Percentiles rank a stretch among this genome's conserved stretches.
phyloP scores from a whole-genome alignment of 164 flowering plant species.

The Chloranthus sessilifolius region DNA sequence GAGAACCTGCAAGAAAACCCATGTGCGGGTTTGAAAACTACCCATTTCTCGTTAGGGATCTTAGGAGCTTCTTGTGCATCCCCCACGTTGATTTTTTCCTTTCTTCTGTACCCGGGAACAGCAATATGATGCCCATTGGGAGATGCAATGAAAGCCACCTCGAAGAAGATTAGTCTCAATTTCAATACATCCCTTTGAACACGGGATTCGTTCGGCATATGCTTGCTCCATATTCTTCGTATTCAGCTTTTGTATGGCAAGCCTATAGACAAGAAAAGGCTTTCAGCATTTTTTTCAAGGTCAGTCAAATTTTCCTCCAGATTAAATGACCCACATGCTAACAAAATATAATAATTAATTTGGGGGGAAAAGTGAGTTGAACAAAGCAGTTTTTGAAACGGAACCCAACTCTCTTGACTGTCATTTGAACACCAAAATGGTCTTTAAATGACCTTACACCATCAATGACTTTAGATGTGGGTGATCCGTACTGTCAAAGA shows the following conservation, averaged over 20 bases:
- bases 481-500: too few species aligned
- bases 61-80: background rate
- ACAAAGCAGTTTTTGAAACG: too few species aligned
- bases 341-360: too few species aligned
- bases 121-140: background rate
- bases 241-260: conserved; percentile 97
- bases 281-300: too few species aligned
- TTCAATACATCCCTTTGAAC: conserved; percentile 88
- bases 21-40: conserved; percentile 1
- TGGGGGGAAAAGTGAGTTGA: too few species aligned
- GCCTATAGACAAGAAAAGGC: conserved; percentile 53
- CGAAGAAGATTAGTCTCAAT: conserved; percentile 6
- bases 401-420: too few species aligned
- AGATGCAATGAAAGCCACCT: background rate
- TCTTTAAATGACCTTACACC: too few species aligned
- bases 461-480: too few species aligned
- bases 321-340: too few species aligned
- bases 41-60: conserved; percentile 1
- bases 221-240: conserved; percentile 97
- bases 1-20: conserved; percentile 1
- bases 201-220: conserved; percentile 96
- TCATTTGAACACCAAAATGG: too few species aligned
- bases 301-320: too few species aligned
- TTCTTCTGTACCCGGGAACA: background rate
- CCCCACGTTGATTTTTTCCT: background rate